Percentiles rank a stretch among this genome's conserved stretches.
Evolutionary conservation across 2,329 filamentous ascomycete genomes (phyloP).

Genomic region (Aspergillus floridensis): DNA sequence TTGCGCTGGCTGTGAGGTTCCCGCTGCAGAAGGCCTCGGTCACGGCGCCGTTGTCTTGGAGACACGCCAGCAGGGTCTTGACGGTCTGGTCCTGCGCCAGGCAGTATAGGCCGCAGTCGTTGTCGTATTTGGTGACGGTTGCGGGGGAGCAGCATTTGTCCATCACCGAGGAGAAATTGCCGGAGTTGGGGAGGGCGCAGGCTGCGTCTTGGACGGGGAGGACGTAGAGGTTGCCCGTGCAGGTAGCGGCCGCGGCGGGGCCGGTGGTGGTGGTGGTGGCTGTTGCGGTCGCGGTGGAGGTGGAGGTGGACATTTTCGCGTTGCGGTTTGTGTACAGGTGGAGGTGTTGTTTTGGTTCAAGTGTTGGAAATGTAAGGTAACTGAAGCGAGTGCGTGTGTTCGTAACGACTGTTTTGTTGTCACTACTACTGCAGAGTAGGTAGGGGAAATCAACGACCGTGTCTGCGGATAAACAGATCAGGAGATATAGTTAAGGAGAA

Average conservation of each 20-base stretch:
- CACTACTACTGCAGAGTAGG: not conserved
- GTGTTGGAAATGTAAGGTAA: too few species aligned
- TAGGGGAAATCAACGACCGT: not conserved
- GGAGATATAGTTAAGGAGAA: too few species aligned
- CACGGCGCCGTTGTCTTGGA: conserved; percentile 40
- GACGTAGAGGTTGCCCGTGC: conserved; percentile 38
- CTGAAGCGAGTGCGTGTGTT: not conserved
- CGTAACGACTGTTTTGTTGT: not conserved
- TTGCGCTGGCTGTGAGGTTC: conserved; percentile 39
- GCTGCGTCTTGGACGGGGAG: conserved; percentile 46
- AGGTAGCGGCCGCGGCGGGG: conserved; percentile 19
- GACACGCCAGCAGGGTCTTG: conserved; percentile 38
- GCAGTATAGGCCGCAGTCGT: conserved; percentile 53
- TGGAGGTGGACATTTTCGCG: conserved; percentile 20
- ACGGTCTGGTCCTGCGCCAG: conserved; percentile 43
- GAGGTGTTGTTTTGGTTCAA: not conserved
- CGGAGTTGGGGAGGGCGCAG: conserved; percentile 44
- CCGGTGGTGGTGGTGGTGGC: conserved; percentile 21
- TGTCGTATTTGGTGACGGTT: conserved; percentile 46
- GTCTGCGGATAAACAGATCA: too few species aligned
- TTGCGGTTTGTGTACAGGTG: not conserved
- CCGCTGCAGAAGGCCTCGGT: conserved; percentile 49
- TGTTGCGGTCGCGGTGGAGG: not conserved
- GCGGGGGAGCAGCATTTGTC: conserved; percentile 47
- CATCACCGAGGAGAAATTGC: conserved; percentile 47